phyloP scores from a whole-genome alignment of 169 alveolate species.

The Cryptosporidium canis region DNA sequence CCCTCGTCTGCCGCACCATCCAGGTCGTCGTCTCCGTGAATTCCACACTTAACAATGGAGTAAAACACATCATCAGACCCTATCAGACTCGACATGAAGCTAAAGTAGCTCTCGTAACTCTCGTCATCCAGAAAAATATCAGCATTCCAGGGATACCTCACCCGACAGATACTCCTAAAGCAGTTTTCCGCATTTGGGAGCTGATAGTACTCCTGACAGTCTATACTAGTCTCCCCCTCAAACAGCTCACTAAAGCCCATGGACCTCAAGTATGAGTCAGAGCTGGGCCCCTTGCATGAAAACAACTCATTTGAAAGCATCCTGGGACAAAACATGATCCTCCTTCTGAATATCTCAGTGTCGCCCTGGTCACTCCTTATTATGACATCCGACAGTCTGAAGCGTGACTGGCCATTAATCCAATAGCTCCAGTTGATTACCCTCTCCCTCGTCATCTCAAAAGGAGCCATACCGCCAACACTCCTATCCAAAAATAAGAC shows the following conservation, averaged over 20 bases:
- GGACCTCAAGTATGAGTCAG: not conserved
- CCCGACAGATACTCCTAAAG: not conserved
- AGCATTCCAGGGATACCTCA: slow-evolving; percentile 43
- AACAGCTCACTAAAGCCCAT: not conserved
- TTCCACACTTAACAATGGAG: not conserved
- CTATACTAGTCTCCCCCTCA: not conserved
- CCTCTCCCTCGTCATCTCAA: slow-evolving; percentile 7
- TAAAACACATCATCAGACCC: slow-evolving; percentile 54
- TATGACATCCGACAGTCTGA: not conserved
- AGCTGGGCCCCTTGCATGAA: not conserved
- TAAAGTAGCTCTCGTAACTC: slow-evolving; percentile 11
- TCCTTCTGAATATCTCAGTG: not conserved
- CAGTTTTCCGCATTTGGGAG: not conserved
- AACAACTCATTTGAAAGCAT: not conserved
- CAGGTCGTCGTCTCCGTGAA: not conserved
- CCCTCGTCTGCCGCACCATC: too few relatives aligned
- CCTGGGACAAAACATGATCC: not conserved
- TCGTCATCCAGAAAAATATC: slow-evolving; percentile 17
- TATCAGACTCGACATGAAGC: slow-evolving; percentile 3
- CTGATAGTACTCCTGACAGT: not conserved
- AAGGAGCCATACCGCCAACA: not conserved
- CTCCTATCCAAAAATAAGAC: not conserved
- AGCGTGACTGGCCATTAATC: not conserved
- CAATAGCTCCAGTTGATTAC: slow-evolving; percentile 39
- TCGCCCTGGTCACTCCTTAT: not conserved